Base-by-base conservation (phyloP, 2,329 filamentous ascomycete genomes). In the Dothistroma pini region DNA sequence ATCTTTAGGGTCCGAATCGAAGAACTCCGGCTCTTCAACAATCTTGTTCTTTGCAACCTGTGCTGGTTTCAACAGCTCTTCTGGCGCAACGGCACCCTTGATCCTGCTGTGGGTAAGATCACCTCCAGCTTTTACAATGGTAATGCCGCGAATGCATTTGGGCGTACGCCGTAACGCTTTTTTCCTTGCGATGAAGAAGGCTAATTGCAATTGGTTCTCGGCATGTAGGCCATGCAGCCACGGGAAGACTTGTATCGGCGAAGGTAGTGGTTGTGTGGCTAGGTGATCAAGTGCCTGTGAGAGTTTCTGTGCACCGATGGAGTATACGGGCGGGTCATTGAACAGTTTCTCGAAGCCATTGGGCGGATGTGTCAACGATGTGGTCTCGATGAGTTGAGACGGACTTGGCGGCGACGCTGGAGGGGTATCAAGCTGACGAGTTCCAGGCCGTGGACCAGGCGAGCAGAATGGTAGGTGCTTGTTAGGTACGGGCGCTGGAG, bases 201-300 rank as follows among this genome's bases (percentile, higher is more conserved):
- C 85, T 63, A 95, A 84, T 72, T 99, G 95, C 57, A 96, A 84
- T 63, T 91, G 87, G 72, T 99, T 99, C 63, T 89, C 86, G 0
- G 90, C 88, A 71, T 97, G 93, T 47, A 97, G 79, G 25, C 95
- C 95, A 77, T 99, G 95, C 25, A 97, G 81, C 95, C 95, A 99
- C 1, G 95, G 95, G 71, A 97, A 99, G 63, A 97, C 90, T 63
- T 87, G 83, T n/a, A 88, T 85, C 0, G 95, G 87, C 59, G 93
- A 87, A 7, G 95, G 93, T 25, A 97, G 81, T 1, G 92, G 89
- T 71, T 96, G 91, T 2, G 86, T 84, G 2, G 93, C 85, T 61
- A 86, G 79, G 70, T 93, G 85, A 66, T 96, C 86, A 35, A 97
- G 73, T 0, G 93, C 91, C 51, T 86, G 81, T 11, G 86, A 85